These are phyloP conservation scores for Annulohypoxylon stygium DNA, from an alignment of 495 filamentous ascomycete species.

Conservation along the genomic window DNA sequence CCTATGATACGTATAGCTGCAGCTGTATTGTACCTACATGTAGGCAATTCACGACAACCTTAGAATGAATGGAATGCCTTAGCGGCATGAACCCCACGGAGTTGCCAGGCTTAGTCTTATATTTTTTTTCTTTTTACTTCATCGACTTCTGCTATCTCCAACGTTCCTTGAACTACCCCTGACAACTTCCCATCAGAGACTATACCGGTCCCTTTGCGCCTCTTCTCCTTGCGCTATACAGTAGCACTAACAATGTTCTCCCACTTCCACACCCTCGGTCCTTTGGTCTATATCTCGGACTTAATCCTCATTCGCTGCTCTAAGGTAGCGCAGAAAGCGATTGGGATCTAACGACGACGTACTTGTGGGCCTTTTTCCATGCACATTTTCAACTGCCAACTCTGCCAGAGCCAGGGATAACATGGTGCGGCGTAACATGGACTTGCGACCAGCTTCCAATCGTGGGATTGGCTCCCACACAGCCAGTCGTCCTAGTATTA, in stretches of 20 bases:
- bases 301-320: slow-evolving; percentile 37
- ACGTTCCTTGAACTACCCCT: slow-evolving; percentile 25
- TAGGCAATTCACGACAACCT: slow-evolving; percentile 32
- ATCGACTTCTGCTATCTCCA: slow-evolving; percentile 29
- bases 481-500: slow-evolving; percentile 27
- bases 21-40: slow-evolving; percentile 45
- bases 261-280: slow-evolving; percentile 29
- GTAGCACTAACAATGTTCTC: slow-evolving; percentile 24
- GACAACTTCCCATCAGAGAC: slow-evolving; percentile 30
- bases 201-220: slow-evolving; percentile 33
- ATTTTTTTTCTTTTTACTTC: slow-evolving; percentile 28
- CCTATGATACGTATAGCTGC: slow-evolving; percentile 35
- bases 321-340: slow-evolving; percentile 32
- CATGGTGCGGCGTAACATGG: slow-evolving; percentile 44
- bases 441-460: slow-evolving; percentile 42
- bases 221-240: slow-evolving; percentile 31
- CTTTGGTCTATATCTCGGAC: slow-evolving; percentile 29
- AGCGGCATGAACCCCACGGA: slow-evolving; percentile 41
- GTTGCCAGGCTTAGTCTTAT: slow-evolving; percentile 15
- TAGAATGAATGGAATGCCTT: slow-evolving; percentile 15
- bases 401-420: slow-evolving; percentile 42
- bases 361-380: slow-evolving; percentile 43
- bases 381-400: slow-evolving; percentile 36
- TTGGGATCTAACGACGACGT: slow-evolving; percentile 40
- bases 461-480: slow-evolving; percentile 41